A percentile compares a stretch with the other conserved stretches of the same genome.
Conservation (phyloP, 2,329 filamentous ascomycete species). For the Tolypocladium guangdongense region DNA sequence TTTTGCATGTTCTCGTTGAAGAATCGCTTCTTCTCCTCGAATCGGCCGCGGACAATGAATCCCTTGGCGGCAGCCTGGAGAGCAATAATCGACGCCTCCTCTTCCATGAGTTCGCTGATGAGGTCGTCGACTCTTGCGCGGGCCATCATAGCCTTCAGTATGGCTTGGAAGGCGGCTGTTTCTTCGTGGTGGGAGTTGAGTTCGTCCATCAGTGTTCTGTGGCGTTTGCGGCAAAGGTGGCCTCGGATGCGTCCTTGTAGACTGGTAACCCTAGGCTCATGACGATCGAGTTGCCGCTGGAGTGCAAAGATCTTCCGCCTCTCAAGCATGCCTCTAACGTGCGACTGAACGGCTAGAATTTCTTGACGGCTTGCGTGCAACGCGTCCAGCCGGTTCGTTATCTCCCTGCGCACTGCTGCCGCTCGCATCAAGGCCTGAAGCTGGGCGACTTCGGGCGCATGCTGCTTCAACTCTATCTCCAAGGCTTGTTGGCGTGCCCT, state of each 20-base stretch:
- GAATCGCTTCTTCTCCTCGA: slow-evolving; percentile 75
- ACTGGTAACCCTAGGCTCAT: slow-evolving; percentile 44
- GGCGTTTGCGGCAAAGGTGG: slow-evolving; percentile 49
- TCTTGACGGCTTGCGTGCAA: slow-evolving; percentile 34
- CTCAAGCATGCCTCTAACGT: slow-evolving; percentile 50
- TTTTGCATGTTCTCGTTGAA: slow-evolving; percentile 98
- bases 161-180: slow-evolving; percentile 60
- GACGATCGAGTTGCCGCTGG: slow-evolving; percentile 43
- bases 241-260: slow-evolving; percentile 61
- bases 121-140: slow-evolving; percentile 63
- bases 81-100: slow-evolving; percentile 66
- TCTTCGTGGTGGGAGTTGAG: slow-evolving; percentile 58
- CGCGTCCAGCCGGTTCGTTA: slow-evolving; percentile 35
- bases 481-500: slow-evolving; percentile 32
- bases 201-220: slow-evolving; percentile 53
- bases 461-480: slow-evolving; percentile 36
- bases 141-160: slow-evolving; percentile 68
- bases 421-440: slow-evolving; percentile 45
- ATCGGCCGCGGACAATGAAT: slow-evolving; percentile 60
- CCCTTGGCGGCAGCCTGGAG: slow-evolving; percentile 67
- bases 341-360: slow-evolving; percentile 44
- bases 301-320: slow-evolving; percentile 38
- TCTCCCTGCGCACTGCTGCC: slow-evolving; percentile 39
- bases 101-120: slow-evolving; percentile 66
- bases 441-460: slow-evolving; percentile 29